A percentile compares a stretch with the other conserved stretches of the same genome.
phyloP scores from a whole-genome alignment of 257 asterid species.

The Coffea canephora region DNA sequence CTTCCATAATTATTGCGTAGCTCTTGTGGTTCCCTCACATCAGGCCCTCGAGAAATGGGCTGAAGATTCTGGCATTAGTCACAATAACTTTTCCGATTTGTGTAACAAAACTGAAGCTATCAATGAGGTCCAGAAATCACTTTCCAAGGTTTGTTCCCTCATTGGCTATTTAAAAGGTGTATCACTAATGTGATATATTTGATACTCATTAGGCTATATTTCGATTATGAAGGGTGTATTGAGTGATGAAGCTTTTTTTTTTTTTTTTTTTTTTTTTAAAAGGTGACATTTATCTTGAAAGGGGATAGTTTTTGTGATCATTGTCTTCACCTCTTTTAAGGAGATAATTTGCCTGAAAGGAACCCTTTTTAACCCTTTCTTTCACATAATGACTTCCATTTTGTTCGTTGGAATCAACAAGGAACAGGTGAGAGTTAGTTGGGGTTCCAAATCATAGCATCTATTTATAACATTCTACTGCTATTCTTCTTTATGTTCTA shows the following conservation, averaged over 20 bases:
- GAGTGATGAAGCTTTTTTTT: background rate
- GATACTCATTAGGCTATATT: background rate
- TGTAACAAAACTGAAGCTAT: conserved; percentile 66
- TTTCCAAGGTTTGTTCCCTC: conserved; percentile 55
- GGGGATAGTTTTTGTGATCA: background rate
- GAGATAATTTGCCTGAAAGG: background rate
- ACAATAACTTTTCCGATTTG: conserved; percentile 52
- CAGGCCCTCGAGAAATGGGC: conserved; percentile 82
- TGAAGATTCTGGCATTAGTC: conserved; percentile 57
- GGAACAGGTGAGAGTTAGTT: background rate
- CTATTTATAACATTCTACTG: background rate
- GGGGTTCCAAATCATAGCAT: no score
- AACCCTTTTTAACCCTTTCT: background rate
- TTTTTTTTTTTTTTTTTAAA: background rate
- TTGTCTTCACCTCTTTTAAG: background rate
- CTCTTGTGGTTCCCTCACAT: conserved; percentile 70
- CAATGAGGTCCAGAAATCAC: conserved; percentile 70
- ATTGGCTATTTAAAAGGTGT: background rate
- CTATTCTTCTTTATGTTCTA: background rate
- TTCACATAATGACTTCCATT: background rate
- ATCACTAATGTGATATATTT: background rate
- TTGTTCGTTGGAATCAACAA: background rate
- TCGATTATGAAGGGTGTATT: background rate
- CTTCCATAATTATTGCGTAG: conserved; percentile 73
- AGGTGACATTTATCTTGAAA: background rate